Evolutionary conservation across 2,329 filamentous ascomycete species (phyloP).

Genomic region (Fusarium protoensiforme): DNA sequence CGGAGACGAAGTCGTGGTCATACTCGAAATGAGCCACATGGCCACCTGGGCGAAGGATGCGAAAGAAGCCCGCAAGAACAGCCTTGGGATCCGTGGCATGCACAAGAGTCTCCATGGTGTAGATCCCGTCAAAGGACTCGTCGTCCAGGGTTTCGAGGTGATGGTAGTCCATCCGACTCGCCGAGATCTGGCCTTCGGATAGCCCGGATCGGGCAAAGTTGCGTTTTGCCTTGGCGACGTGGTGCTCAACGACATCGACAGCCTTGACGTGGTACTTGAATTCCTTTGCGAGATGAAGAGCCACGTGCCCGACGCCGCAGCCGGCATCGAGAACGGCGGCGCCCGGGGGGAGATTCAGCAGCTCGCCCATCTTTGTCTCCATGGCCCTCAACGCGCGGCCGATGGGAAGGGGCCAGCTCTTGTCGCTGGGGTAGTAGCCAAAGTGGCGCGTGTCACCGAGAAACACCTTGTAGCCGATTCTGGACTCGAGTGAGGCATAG

Average conservation of each 20-base stretch:
- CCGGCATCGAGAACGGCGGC: slow-evolving; percentile 62
- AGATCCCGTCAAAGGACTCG: slow-evolving; percentile 60
- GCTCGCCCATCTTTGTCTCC: slow-evolving; percentile 59
- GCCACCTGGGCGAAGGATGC: slow-evolving; percentile 60
- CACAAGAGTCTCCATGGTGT: slow-evolving; percentile 67
- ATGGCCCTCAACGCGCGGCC: slow-evolving; percentile 55
- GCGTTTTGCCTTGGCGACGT: slow-evolving; percentile 55
- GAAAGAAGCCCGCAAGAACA: slow-evolving; percentile 59
- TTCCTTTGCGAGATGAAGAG: slow-evolving; percentile 56
- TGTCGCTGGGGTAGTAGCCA: slow-evolving; percentile 57
- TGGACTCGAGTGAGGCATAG: slow-evolving; percentile 57
- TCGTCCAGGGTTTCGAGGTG: slow-evolving; percentile 54
- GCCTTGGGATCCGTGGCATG: slow-evolving; percentile 60
- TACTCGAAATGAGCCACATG: slow-evolving; percentile 59
- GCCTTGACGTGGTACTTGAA: slow-evolving; percentile 52
- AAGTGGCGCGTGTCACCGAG: slow-evolving; percentile 62
- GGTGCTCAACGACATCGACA: slow-evolving; percentile 61
- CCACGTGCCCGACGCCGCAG: slow-evolving; percentile 61
- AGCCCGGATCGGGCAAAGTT: slow-evolving; percentile 52
- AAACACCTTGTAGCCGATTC: slow-evolving; percentile 54
- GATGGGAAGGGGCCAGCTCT: slow-evolving; percentile 61
- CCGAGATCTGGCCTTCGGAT: slow-evolving; percentile 48
- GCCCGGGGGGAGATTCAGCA: slow-evolving; percentile 51
- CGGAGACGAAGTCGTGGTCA: slow-evolving; percentile 48
- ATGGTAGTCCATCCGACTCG: slow-evolving; percentile 61